These are phyloP conservation scores for Thalassiosira profunda DNA, from an alignment of 108 stramenopile genomes.

Conservation along the genomic window DNA sequence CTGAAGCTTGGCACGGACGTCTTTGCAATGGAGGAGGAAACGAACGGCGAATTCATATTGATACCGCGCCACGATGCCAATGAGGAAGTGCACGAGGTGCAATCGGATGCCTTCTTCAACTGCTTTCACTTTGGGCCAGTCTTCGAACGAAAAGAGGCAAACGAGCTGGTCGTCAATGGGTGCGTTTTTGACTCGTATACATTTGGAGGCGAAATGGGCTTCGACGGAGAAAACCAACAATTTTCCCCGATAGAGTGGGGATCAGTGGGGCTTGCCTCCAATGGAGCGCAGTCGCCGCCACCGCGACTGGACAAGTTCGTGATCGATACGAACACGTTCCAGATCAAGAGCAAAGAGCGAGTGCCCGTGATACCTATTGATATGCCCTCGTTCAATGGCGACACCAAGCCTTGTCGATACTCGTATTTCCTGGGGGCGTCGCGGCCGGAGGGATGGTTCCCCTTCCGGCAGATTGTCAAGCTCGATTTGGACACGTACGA, in stretches of 20 bases:
- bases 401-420: slow-evolving; percentile 9
- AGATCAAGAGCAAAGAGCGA: not conserved
- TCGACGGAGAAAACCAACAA: slow-evolving; percentile 1
- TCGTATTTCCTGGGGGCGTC: slow-evolving; percentile 33
- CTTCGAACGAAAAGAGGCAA: not conserved
- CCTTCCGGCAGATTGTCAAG: slow-evolving; percentile 27
- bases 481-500: slow-evolving; percentile 25
- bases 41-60: slow-evolving; percentile 28
- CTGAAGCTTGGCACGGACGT: slow-evolving; percentile 21
- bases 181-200: slow-evolving; percentile 16
- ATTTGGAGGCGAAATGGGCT: slow-evolving; percentile 16
- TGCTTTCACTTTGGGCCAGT: slow-evolving; percentile 13
- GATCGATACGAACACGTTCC: slow-evolving; percentile 7
- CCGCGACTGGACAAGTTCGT: slow-evolving; percentile 3
- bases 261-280: not conserved
- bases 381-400: slow-evolving; percentile 29
- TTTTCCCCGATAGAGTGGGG: slow-evolving; percentile 15
- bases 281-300: slow-evolving; percentile 6
- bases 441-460: slow-evolving; percentile 35
- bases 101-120: slow-evolving; percentile 33
- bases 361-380: slow-evolving; percentile 13
- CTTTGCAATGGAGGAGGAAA: slow-evolving; percentile 32
- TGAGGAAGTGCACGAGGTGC: slow-evolving; percentile 10
- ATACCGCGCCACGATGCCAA: slow-evolving; percentile 13
- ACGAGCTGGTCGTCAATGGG: slow-evolving; percentile 2